Evolutionary conservation across 441 rosid species (phyloP), one percentile per base, ranked within the genome.

Genomic region (Geranium incanum): DNA sequence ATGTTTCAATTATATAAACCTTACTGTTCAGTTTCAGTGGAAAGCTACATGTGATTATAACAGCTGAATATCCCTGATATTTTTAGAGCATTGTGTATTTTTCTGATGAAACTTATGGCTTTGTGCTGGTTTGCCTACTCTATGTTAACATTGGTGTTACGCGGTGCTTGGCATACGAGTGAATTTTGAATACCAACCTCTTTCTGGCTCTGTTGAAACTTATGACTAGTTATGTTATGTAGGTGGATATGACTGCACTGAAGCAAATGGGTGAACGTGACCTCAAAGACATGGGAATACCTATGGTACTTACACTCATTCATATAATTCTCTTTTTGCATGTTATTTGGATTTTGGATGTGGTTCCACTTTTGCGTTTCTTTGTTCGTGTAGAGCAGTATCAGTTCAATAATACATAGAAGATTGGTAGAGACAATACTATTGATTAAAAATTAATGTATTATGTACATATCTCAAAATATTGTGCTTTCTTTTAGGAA

Each of bases 231-330:
- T 48, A 0, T 76, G 57, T 38, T 68, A 41, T 64, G 13, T 68
- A 76, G 79, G 70, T 76, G 18, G 79, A 76, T 69, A 76, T 76
- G 75, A 67, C 75, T 59, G 79, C 75, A 6, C 62, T 76, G 66
- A 76, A 69, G 79, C 79, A 76, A 52, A 76, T 76, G 79, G 72
- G 79, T 39, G 79, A 76, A 21, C 67, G 68, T 62, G 79, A 72
- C 65, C 79, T 76, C 64, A 76, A 76, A 69, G 79, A 72, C 43
- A 52, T 76, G 33, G 79, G 75, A 72, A 76, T 76, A 45, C 75
- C 79, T 13, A 76, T 76, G 79, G 79, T 76, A 76, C 48, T 2
- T 7, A 4, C 8, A 67, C 50, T 67, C 55, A 15, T 48, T 13
- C 11, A 4, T n/a, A 66, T 33, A 37, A 23, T 36, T 36, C 28